Percentiles rank a stretch among this genome's conserved stretches.
phyloP scores from a whole-genome alignment of 345 rosid species.

The Dipteronia sinensis region DNA sequence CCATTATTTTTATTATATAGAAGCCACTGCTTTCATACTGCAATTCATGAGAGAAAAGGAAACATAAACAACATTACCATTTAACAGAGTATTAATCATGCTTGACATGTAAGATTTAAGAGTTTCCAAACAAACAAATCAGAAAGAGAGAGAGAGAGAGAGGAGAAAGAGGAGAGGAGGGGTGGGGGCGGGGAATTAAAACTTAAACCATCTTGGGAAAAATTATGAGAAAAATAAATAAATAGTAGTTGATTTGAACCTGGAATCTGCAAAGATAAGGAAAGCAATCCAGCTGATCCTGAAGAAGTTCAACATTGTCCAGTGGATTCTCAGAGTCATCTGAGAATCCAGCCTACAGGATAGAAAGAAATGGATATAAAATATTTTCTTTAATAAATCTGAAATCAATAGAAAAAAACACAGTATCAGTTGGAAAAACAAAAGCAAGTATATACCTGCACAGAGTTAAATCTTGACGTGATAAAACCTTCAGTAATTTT shows the following conservation, averaged over 20 bases:
- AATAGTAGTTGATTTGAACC: slow-evolving; percentile 43
- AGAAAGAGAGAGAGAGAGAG: background rate
- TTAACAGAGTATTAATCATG: background rate
- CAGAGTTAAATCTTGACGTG: slow-evolving; percentile 90
- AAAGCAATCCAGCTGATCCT: slow-evolving; percentile 98
- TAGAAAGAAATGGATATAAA: slow-evolving; percentile 13
- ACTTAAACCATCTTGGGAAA: slow-evolving; percentile 16
- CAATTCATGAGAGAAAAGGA: slow-evolving; percentile 18
- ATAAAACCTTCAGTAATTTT: slow-evolving; percentile 96
- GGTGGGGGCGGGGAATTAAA: slow-evolving; percentile 6
- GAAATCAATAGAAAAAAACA: background rate
- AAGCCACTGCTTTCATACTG: slow-evolving; percentile 93
- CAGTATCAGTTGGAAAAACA: background rate
- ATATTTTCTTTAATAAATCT: slow-evolving; percentile 1
- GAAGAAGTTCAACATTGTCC: slow-evolving; percentile 97
- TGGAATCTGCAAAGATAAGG: slow-evolving; percentile 98
- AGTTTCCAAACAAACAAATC: background rate
- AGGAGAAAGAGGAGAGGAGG: background rate
- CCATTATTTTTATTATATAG: slow-evolving; percentile 83
- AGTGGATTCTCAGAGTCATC: slow-evolving; percentile 92
- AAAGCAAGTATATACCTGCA: slow-evolving; percentile 62
- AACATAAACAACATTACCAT: slow-evolving; percentile 14
- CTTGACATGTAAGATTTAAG: slow-evolving; percentile 5
- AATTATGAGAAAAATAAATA: background rate
- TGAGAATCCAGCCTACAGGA: slow-evolving; percentile 67